These are phyloP conservation scores for Colletotrichum ledebouriae DNA, from an alignment of 2,329 filamentous ascomycete species.

Conservation along the genomic window DNA sequence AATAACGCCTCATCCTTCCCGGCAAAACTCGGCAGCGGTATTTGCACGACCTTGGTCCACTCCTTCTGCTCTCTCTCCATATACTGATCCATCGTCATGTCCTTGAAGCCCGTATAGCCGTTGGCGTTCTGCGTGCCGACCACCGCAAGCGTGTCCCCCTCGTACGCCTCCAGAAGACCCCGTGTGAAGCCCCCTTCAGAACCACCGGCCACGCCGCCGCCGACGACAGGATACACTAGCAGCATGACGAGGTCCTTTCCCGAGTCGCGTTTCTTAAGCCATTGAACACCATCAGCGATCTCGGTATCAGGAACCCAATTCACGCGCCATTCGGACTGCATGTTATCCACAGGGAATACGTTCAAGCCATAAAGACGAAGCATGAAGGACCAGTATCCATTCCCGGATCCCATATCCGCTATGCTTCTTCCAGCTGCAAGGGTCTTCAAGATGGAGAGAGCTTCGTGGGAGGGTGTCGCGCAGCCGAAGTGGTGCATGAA, in stretches of 20 bases:
- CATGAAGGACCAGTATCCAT: constrained; percentile 83
- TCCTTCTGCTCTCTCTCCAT: constrained; percentile 68
- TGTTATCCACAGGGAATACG: constrained; percentile 75
- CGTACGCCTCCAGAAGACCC: constrained; percentile 70
- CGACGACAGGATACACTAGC: constrained; percentile 80
- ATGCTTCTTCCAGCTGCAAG: constrained; percentile 67
- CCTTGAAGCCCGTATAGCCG: constrained; percentile 78
- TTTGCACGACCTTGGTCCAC: constrained; percentile 73
- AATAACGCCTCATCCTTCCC: constrained; percentile 83
- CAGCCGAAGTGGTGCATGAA: constrained; percentile 87
- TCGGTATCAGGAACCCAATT: constrained; percentile 78
- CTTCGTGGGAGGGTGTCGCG: constrained; percentile 76
- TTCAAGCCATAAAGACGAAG: constrained; percentile 69
- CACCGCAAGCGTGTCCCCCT: constrained; percentile 75
- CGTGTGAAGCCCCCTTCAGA: constrained; percentile 75
- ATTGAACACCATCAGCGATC: constrained; percentile 71
- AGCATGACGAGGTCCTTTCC: constrained; percentile 72
- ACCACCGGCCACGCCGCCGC: constrained; percentile 73
- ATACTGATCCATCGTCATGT: constrained; percentile 75
- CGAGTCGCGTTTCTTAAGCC: constrained; percentile 63
- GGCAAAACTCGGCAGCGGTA: constrained; percentile 80
- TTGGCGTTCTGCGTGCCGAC: constrained; percentile 82
- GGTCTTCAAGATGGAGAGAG: constrained; percentile 70
- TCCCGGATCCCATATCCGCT: constrained; percentile 77
- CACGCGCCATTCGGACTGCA: constrained; percentile 76